Base-by-base conservation (phyloP, 2,329 filamentous ascomycete genomes). In the Blastomyces silverae region DNA sequence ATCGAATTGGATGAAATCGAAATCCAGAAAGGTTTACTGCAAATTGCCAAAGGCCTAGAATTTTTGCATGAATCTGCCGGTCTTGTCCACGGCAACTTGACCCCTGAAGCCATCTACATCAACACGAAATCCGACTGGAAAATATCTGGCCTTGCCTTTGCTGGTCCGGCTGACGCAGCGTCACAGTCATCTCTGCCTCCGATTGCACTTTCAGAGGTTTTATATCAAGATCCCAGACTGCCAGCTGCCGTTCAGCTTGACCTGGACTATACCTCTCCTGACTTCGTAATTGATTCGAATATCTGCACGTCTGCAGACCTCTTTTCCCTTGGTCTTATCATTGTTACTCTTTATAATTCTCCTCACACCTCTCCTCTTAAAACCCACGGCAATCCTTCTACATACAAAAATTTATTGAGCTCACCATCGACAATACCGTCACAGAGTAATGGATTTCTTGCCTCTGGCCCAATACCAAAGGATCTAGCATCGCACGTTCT, bases 51-150 rank as follows among this genome's bases (percentile, higher is more conserved):
- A 75, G 93, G 92, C 2, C 81, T 97, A 39, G 93, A 97, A 77
- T 97, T 97, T 74, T 79, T 97, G 66, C 93, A 97, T 74, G 93
- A 97, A 74, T 96, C 93, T 74, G 93, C 93, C 11, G 91, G 91
- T 0, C 83, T 99, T 60, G 91, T 97, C 0, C 94, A 99, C 77
- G 91, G 90, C 59, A 99, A 99, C 74, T 77, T 99, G 68, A 97
- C 92, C 0, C 94, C 94, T 0, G 93, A 97, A 68, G 90, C 92
- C 22, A 87, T 99, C 68, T 89, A 96, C 69, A 87, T 99, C 76
- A 99, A 99, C 78, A 86, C 90, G 52, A 99, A 99, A 85, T 96
- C 91, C 59, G 94, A 99, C 77, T 99, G 94, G 94, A 99, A 99
- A 76, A 90, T 99, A 67, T 93, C 92, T 70, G 94, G 93, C n/a